Evolutionary conservation across 2,329 filamentous ascomycete species (phyloP).

Genomic region (Exophiala bonariae): DNA sequence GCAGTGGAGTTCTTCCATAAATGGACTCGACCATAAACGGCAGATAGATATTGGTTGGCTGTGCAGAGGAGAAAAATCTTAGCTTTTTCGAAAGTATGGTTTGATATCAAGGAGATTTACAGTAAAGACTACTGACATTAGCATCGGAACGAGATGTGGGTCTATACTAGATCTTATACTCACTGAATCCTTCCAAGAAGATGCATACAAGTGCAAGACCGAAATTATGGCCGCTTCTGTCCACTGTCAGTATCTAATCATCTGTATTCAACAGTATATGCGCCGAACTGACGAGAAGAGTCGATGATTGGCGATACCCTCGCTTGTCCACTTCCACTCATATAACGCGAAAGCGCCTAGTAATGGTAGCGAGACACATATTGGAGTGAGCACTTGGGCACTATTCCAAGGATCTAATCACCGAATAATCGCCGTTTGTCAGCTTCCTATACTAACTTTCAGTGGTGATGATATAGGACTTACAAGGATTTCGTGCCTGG

Average conservation of each 20-base stretch:
- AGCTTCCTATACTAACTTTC: neutral
- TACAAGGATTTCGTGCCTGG: slow-evolving; percentile 5
- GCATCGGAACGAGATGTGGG: neutral
- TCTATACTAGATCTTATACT: neutral
- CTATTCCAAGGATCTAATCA: slow-evolving; percentile 6
- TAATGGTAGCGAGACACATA: slow-evolving; percentile 1
- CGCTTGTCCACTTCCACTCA: slow-evolving; percentile 1
- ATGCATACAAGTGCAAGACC: slow-evolving; percentile 2
- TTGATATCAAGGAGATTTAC: slow-evolving; percentile 1
- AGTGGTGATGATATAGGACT: neutral
- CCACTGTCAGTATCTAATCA: slow-evolving; percentile 1
- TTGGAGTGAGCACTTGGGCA: slow-evolving; percentile 1
- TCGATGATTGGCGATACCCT: slow-evolving; percentile 2
- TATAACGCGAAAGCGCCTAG: slow-evolving; percentile 1
- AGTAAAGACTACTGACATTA: slow-evolving; percentile 1
- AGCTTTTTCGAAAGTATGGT: neutral
- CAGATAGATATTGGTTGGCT: slow-evolving; percentile 4
- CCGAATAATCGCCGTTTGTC: neutral
- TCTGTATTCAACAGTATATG: neutral
- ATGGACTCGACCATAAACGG: neutral
- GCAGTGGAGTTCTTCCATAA: slow-evolving; percentile 1
- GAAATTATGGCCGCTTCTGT: neutral
- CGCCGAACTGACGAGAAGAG: slow-evolving; percentile 3
- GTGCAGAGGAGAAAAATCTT: slow-evolving; percentile 1
- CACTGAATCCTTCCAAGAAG: slow-evolving; percentile 6